Base-by-base conservation (phyloP, 345 rosid species). In the Acer negundo region DNA sequence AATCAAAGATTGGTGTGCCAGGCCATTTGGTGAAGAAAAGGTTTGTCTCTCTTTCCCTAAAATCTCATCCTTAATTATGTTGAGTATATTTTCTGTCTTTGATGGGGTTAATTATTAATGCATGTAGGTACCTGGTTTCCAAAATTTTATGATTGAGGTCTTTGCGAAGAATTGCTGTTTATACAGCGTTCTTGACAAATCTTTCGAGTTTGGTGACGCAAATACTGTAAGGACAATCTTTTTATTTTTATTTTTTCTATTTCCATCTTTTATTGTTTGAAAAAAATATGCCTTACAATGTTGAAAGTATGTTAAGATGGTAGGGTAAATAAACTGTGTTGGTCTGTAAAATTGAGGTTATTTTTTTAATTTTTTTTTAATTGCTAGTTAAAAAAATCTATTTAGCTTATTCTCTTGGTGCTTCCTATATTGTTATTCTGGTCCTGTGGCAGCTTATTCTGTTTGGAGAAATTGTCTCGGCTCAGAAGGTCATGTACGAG, bases 401-500 rank as follows among this genome's bases (percentile, higher is more conserved):
- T 19, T 47, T 9, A 62, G 3, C 47, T 51, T 4, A 7, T 42
- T 67, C 16, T 67, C 16, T 35, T 61, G n/a, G 26, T 44, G 1
- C 16, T 13, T 75, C 59, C 40, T 66, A 19, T 20, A 7, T 42
- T 42, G 7, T 61, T 62, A 38, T 70, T 70, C 11, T 72, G 61
- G 71, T 71, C 78, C 69, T 79, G 23, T 76, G 74, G 78, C 94
- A 96, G 99, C 89, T 88, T 68, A 67, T 80, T 77, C 83, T 96
- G 90, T 92, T 92, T 62, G 94, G 92, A 77, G 99, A 96, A 86
- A 92, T 92, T 83, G 92, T 90, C 74, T 79, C 77, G 80, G 97
- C 90, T 80, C 98, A 96, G 90, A 96, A 91, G 84, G 88, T 94
- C 81, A 94, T 96, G 97, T 94, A 91, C 69, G 99, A 92, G 86